A percentile compares a stretch with the other conserved stretches of the same genome.
Evolutionary conservation across 2,329 filamentous ascomycete species (phyloP).

Genomic region (Ambrosiella beaveri): DNA sequence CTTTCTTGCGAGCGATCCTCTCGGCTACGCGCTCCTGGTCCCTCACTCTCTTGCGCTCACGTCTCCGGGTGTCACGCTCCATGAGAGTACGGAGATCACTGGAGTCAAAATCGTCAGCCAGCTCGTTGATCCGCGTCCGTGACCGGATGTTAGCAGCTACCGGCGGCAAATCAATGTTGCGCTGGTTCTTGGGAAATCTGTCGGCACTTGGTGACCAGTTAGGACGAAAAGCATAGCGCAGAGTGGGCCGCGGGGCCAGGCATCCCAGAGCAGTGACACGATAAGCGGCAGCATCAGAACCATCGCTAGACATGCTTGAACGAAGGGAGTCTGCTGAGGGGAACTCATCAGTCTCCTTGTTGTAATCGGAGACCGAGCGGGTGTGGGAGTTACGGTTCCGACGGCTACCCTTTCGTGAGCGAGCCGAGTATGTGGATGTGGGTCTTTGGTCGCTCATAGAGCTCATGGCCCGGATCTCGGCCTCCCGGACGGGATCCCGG

Average conservation of each 20-base stretch:
- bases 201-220: constrained; percentile 33
- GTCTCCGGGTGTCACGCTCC: constrained; percentile 70
- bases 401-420: constrained; percentile 31
- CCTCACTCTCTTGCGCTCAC: constrained; percentile 52
- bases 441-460: constrained; percentile 36
- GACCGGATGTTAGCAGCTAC: constrained; percentile 46
- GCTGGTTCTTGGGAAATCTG: constrained; percentile 27
- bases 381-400: constrained; percentile 49
- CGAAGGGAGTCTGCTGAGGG: constrained; percentile 58
- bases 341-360: constrained; percentile 32
- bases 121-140: constrained; percentile 46
- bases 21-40: constrained; percentile 52
- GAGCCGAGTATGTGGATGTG: constrained; percentile 43
- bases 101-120: constrained; percentile 76
- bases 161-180: constrained; percentile 31
- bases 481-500: constrained; percentile 56
- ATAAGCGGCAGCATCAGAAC: constrained; percentile 55
- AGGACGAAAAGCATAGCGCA: constrained; percentile 54
- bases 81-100: constrained; percentile 72
- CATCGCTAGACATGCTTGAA: constrained; percentile 58
- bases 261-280: constrained; percentile 57
- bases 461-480: constrained; percentile 76
- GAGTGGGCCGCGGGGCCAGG: constrained; percentile 66
- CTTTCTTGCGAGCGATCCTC: constrained; percentile 10
- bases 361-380: constrained; percentile 29